Evolutionary conservation across 306 rosid species (phyloP).

Genomic region (Lithocarpus polystachyus): DNA sequence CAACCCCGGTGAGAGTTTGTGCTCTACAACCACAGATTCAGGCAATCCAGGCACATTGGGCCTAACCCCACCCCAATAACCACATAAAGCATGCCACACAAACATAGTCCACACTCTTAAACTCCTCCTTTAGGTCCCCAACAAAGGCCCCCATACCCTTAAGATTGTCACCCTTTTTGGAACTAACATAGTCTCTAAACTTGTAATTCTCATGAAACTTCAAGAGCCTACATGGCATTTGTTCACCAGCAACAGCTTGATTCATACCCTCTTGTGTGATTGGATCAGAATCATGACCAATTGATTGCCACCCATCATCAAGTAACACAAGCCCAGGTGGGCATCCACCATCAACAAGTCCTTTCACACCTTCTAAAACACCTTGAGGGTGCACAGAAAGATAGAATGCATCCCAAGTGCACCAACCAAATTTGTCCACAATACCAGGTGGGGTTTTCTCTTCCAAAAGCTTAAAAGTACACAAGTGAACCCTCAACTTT

Average conservation of each 20-base stretch:
- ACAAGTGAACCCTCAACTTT: slow-evolving; percentile 47
- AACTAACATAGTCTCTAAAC: slow-evolving; percentile 52
- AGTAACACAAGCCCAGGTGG: slow-evolving; percentile 80
- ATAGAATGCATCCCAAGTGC: slow-evolving; percentile 97
- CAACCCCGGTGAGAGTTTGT: slow-evolving; percentile 52
- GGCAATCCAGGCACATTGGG: slow-evolving; percentile 66
- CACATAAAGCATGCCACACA: slow-evolving; percentile 97
- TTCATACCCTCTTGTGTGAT: slow-evolving; percentile 63
- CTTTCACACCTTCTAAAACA: slow-evolving; percentile 55
- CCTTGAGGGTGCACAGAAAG: slow-evolving; percentile 86
- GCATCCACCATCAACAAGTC: slow-evolving; percentile 67
- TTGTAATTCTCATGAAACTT: slow-evolving; percentile 70
- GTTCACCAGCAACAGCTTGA: slow-evolving; percentile 72
- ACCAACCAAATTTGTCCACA: slow-evolving; percentile 90
- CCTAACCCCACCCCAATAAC: slow-evolving; percentile 94
- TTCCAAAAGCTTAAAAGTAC: slow-evolving; percentile 63
- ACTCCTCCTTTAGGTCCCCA: slow-evolving; percentile 61
- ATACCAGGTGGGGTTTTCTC: slow-evolving; percentile 77
- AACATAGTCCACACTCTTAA: slow-evolving; percentile 58
- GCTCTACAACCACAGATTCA: slow-evolving; percentile 42
- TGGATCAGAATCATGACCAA: slow-evolving; percentile 64
- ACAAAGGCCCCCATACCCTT: slow-evolving; percentile 74
- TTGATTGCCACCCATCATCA: slow-evolving; percentile 95
- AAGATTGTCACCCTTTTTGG: not conserved
- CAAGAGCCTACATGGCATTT: slow-evolving; percentile 86